phyloP scores from a whole-genome alignment of 2,329 filamentous ascomycete species.

The Penicillium sclerotiorum region DNA sequence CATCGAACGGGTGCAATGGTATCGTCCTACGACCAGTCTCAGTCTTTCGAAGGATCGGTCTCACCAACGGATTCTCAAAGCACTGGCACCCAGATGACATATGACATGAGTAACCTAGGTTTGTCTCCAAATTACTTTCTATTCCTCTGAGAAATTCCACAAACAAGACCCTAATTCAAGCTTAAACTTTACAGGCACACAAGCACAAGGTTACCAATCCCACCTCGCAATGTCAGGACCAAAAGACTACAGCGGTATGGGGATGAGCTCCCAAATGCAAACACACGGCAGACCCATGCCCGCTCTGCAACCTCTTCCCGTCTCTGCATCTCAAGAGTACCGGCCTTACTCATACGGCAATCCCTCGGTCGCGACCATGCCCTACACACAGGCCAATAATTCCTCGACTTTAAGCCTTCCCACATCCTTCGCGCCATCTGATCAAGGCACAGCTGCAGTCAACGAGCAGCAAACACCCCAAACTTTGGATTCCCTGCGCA shows the following conservation, averaged over 20 bases:
- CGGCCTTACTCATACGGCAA: constrained; percentile 34
- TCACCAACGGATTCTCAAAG: constrained; percentile 36
- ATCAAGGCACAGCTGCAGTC: constrained; percentile 24
- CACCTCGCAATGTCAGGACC: constrained; percentile 31
- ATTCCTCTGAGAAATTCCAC: background rate
- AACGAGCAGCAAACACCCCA: constrained; percentile 24
- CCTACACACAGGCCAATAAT: constrained; percentile 35
- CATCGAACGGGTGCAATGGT: constrained; percentile 29
- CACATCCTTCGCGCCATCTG: constrained; percentile 35
- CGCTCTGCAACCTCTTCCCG: constrained; percentile 33
- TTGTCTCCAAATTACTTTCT: constrained; percentile 16
- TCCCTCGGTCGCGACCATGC: constrained; percentile 32
- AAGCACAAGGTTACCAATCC: constrained; percentile 32
- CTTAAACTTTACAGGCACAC: constrained; percentile 28
- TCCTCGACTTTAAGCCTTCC: constrained; percentile 41
- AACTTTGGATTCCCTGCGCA: constrained; percentile 28
- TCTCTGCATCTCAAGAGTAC: constrained; percentile 40
- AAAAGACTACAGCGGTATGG: constrained; percentile 29
- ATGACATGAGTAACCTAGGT: constrained; percentile 34
- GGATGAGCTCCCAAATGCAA: constrained; percentile 31
- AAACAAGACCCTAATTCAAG: constrained; percentile 11
- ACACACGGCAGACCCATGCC: constrained; percentile 31
- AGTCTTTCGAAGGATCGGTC: constrained; percentile 35
- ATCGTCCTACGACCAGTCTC: constrained; percentile 32
- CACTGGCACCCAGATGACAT: constrained; percentile 28